A percentile compares a stretch with the other conserved stretches of the same genome.
These are phyloP conservation scores for Fusarium stilboides DNA, from an alignment of 2,329 filamentous ascomycete species.

Conservation along the genomic window DNA sequence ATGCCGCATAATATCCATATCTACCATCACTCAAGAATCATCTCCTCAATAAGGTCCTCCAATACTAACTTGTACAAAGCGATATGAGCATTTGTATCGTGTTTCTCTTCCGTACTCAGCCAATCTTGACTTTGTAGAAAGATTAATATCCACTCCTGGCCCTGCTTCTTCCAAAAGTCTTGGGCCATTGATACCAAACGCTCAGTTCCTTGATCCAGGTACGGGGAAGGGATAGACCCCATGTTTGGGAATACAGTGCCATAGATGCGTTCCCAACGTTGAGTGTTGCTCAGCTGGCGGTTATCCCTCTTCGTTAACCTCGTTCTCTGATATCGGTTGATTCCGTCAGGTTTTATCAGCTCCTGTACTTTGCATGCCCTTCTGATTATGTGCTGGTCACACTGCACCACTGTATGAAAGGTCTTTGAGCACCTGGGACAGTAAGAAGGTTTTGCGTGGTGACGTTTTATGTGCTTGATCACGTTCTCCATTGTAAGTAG, in stretches of 20 bases:
- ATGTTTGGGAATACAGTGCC: fast-evolving
- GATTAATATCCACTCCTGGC: fast-evolving
- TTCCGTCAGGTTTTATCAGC: neutral
- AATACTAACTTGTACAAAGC: neutral
- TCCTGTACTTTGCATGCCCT: neutral
- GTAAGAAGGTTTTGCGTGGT: neutral
- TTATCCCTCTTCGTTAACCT: neutral
- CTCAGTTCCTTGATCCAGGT: neutral
- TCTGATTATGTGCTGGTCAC: neutral
- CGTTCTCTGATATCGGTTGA: neutral
- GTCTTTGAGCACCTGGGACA: neutral
- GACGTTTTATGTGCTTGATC: fast-evolving
- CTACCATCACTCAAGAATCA: too few species aligned
- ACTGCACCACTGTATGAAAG: neutral
- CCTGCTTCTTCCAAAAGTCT: neutral
- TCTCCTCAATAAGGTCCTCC: neutral
- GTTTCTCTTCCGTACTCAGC: fast-evolving
- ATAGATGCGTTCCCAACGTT: neutral
- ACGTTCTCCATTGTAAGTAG: fast-evolving
- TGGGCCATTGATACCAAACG: neutral
- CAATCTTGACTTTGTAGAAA: neutral
- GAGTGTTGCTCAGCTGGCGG: fast-evolving
- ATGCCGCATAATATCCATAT: too few species aligned
- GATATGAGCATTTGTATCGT: neutral
- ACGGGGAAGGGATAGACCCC: neutral